phyloP scores from a whole-genome alignment of 805 yeast genomes.

The Zygotorulaspora danielsina region DNA sequence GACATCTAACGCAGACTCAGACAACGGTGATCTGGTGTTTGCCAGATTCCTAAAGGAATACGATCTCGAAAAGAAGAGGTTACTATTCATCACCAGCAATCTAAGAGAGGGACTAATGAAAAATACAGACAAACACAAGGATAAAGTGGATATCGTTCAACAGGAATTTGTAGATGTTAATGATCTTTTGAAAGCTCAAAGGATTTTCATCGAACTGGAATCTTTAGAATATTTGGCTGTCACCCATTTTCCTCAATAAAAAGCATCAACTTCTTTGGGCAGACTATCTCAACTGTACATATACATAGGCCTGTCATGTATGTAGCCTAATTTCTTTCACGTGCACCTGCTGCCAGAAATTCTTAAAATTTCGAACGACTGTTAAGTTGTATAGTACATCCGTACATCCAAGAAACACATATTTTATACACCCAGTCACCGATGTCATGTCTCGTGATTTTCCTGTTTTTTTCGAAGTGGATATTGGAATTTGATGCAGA shows the following conservation, averaged over 20 bases:
- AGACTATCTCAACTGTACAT: conserved; percentile 1
- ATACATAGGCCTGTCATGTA: conserved; percentile 5
- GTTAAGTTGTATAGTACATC: too few species aligned
- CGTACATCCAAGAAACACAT: too few species aligned
- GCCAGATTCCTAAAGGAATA: conserved; percentile 48
- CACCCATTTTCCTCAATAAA: conserved; percentile 18
- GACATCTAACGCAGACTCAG: conserved; percentile 39
- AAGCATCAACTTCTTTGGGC: too few species aligned
- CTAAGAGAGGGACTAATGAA: conserved; percentile 56
- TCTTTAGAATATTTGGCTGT: conserved; percentile 62
- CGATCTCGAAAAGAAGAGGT: conserved; percentile 43
- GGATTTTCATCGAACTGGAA: conserved; percentile 64
- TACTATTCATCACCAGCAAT: conserved; percentile 65
- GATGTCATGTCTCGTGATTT: too few species aligned
- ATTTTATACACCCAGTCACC: too few species aligned
- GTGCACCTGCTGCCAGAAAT: background rate
- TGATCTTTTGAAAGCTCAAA: conserved; percentile 74
- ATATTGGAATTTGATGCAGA: too few species aligned
- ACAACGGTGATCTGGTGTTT: conserved; percentile 39
- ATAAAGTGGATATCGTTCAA: conserved; percentile 58
- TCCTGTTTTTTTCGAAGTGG: too few species aligned
- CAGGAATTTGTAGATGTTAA: conserved; percentile 79
- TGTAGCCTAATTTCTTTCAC: background rate
- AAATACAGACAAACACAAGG: conserved; percentile 50
- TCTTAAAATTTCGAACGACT: too few species aligned